A percentile compares a stretch with the other conserved stretches of the same genome.
These are phyloP conservation scores for Filobasidium wieringae DNA, from an alignment of 768 basidiomycete genomes.

Conservation along the genomic window DNA sequence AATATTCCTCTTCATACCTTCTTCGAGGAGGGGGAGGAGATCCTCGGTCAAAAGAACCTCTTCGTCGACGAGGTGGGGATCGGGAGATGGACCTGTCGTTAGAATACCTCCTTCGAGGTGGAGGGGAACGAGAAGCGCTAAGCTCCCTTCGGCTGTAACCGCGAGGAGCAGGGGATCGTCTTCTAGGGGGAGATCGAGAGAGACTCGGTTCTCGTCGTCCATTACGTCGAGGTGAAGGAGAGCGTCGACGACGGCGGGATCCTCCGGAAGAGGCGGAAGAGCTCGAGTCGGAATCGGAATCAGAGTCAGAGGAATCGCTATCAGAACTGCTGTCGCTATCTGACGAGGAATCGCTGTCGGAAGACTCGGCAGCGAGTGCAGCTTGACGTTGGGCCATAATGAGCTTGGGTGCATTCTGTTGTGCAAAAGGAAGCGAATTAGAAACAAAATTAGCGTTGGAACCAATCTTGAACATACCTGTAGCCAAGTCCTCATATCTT, in stretches of 20 bases:
- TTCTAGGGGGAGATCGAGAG: conserved; percentile 8
- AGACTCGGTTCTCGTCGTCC: conserved; percentile 5
- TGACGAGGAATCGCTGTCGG: conserved; percentile 24
- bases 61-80: too few relatives aligned
- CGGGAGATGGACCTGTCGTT: not conserved
- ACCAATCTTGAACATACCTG: conserved; percentile 48
- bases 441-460: not conserved
- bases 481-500: conserved; percentile 91
- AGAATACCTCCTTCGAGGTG: not conserved
- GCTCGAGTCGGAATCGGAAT: conserved; percentile 12
- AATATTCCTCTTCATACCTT: not conserved
- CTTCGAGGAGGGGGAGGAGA: not conserved
- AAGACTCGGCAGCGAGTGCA: conserved; percentile 58
- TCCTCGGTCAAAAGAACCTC: too few relatives aligned
- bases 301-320: conserved; percentile 28
- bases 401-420: conserved; percentile 80
- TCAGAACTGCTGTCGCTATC: conserved; percentile 40
- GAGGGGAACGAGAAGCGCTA: not conserved
- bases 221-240: conserved; percentile 5
- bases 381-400: conserved; percentile 91
- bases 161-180: conserved; percentile 1
- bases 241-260: conserved; percentile 3
- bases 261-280: conserved; percentile 3
- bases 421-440: not conserved
- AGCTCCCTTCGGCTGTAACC: not conserved